phyloP scores from a whole-genome alignment of 768 basidiomycete genomes.

The Russula sp. region DNA sequence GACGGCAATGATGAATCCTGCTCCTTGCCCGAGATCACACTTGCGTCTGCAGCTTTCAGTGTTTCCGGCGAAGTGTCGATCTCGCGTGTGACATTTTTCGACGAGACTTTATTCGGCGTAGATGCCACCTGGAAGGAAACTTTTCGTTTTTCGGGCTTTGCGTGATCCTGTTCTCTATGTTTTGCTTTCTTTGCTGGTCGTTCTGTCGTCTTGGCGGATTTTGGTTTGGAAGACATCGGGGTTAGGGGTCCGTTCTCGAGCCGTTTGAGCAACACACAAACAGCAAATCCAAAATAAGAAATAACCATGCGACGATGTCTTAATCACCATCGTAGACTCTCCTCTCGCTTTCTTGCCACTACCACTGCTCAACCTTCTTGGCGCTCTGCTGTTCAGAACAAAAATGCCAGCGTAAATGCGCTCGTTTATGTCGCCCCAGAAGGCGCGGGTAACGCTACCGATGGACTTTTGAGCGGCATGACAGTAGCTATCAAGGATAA shows the following conservation, averaged over 20 bases:
- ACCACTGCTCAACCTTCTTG: constrained; percentile 2
- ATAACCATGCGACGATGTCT: constrained; percentile 19
- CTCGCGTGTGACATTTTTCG: constrained; percentile 29
- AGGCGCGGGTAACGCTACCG: background rate
- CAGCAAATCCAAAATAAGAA: background rate
- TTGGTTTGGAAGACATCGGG: constrained; percentile 18
- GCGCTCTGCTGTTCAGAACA: constrained; percentile 15
- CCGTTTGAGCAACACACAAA: background rate
- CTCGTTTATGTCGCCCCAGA: constrained; percentile 36
- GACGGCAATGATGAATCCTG: constrained; percentile 35
- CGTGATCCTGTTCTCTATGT: background rate
- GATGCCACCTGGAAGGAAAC: background rate
- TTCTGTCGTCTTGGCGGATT: constrained; percentile 9
- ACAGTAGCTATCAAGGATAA: constrained; percentile 81
- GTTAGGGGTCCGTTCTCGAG: constrained; percentile 13
- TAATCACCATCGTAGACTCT: background rate
- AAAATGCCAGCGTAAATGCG: constrained; percentile 48
- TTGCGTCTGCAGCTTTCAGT: constrained; percentile 26
- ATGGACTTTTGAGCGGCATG: constrained; percentile 36
- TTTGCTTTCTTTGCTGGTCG: constrained; percentile 13
- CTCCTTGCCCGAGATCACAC: constrained; percentile 18
- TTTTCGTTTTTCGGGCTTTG: background rate
- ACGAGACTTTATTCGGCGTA: background rate
- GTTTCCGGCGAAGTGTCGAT: no score
- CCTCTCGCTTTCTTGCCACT: constrained; percentile 9